These are phyloP conservation scores for Neonectria magnoliae DNA, from an alignment of 2,329 filamentous ascomycete genomes.

Conservation along the genomic window DNA sequence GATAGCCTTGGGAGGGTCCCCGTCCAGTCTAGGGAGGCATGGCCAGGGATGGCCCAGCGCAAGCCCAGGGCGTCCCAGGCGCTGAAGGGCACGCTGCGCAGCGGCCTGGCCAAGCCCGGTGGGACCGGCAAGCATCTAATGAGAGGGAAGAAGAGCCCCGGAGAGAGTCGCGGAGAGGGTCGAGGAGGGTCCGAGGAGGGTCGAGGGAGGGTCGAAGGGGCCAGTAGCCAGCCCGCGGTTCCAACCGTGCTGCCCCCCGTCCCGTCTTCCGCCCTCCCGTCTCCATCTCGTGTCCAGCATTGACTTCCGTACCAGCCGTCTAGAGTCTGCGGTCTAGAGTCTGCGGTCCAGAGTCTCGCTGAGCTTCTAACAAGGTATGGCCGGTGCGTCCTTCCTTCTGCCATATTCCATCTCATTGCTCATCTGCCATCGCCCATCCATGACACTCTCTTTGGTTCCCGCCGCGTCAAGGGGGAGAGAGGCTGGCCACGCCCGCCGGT, in stretches of 20 bases:
- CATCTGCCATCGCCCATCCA: not conserved
- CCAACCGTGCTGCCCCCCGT: slow-evolving; percentile 42
- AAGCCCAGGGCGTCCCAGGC: slow-evolving; percentile 18
- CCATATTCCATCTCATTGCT: not conserved
- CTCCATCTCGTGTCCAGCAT: slow-evolving; percentile 34
- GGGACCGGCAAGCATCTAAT: slow-evolving; percentile 16
- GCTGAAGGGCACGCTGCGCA: slow-evolving; percentile 27
- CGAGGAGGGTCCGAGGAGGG: slow-evolving; percentile 22
- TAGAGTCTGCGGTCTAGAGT: not conserved
- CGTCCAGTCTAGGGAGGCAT: not conserved
- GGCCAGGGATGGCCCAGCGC: slow-evolving; percentile 33
- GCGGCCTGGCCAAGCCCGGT: slow-evolving; percentile 25
- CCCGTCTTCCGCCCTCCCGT: slow-evolving; percentile 42
- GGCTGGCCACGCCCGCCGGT: slow-evolving; percentile 1
- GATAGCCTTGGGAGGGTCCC: slow-evolving; percentile 15
- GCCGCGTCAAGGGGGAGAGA: slow-evolving; percentile 3
- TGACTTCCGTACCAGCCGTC: slow-evolving; percentile 6
- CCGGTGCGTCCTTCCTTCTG: not conserved
- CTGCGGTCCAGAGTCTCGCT: not conserved
- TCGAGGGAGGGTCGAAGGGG: slow-evolving; percentile 18
- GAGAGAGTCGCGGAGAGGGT: slow-evolving; percentile 16
- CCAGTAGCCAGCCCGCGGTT: slow-evolving; percentile 32
- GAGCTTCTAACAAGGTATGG: slow-evolving; percentile 8
- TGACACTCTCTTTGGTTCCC: slow-evolving; percentile 9
- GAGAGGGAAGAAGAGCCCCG: slow-evolving; percentile 17